These are phyloP conservation scores for Aphanomyces stellatus DNA, from an alignment of 352 stramenopile species.

Conservation along the genomic window DNA sequence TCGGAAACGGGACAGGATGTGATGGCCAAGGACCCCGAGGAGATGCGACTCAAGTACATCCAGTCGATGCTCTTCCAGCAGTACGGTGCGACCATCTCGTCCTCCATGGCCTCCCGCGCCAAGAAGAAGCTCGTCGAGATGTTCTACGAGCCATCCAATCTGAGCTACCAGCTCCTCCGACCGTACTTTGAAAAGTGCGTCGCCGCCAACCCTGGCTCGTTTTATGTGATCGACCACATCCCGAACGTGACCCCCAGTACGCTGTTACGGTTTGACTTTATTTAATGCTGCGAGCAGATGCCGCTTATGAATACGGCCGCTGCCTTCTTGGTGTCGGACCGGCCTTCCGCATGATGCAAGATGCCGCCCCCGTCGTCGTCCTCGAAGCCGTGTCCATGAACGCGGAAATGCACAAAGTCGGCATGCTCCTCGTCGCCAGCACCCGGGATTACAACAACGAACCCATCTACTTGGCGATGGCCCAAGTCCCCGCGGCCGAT, in stretches of 20 bases:
- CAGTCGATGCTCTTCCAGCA: conserved; percentile 11
- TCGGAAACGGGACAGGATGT: conserved; percentile 9
- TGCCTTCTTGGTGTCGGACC: conserved; percentile 14
- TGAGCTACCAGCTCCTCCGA: conserved; percentile 17
- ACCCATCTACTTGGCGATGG: conserved; percentile 7
- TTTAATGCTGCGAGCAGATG: not conserved
- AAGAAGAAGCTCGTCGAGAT: conserved; percentile 20
- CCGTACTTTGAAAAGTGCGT: conserved; percentile 19
- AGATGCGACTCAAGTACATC: conserved; percentile 18
- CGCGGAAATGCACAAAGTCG: conserved; percentile 25
- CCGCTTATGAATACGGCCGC: conserved; percentile 8
- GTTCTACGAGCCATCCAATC: conserved; percentile 18
- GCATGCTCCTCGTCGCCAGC: not conserved
- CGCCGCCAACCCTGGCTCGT: conserved; percentile 1
- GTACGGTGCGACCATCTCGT: conserved; percentile 14
- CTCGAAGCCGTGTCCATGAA: conserved; percentile 14
- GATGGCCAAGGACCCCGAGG: conserved; percentile 20
- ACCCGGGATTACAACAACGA: conserved; percentile 20
- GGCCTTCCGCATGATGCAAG: conserved; percentile 1
- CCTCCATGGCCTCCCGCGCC: conserved; percentile 17
- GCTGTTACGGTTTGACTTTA: not conserved
- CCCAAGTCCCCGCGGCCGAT: conserved; percentile 9
- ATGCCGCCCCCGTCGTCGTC: conserved; percentile 9
- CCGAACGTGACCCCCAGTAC: conserved; percentile 1
- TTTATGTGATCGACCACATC: conserved; percentile 19